Conservation (phyloP, 768 basidiomycete genomes). For the Termitomyces sp. region DNA sequence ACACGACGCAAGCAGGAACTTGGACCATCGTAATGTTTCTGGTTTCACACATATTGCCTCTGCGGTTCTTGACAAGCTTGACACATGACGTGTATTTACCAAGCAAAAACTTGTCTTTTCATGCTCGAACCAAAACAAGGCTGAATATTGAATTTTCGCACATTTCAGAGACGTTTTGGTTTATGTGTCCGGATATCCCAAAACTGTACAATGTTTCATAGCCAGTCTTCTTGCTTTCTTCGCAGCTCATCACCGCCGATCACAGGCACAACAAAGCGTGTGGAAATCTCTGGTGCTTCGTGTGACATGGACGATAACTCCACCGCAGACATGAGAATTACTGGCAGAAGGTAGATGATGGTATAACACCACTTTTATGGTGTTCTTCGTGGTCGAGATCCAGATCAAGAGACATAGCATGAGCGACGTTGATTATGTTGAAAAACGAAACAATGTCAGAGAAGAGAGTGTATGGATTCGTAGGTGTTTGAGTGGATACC, state of each 20-base stretch:
- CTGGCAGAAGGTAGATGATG: neutral
- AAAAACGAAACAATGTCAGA: neutral
- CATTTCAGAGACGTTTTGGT: too few species aligned
- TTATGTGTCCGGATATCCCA: too few species aligned
- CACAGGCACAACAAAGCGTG: too few species aligned
- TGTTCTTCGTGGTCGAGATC: neutral
- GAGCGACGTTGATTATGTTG: neutral
- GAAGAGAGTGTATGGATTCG: neutral
- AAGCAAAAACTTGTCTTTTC: too few species aligned
- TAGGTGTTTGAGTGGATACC: neutral
- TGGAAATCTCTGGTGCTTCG: too few species aligned
- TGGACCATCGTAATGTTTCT: neutral
- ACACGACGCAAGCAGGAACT: neutral
- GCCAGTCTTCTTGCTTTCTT: too few species aligned
- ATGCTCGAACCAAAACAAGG: too few species aligned
- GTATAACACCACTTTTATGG: neutral
- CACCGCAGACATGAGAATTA: neutral
- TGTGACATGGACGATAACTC: neutral
- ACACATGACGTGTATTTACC: too few species aligned
- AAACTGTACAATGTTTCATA: too few species aligned
- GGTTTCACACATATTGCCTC: neutral
- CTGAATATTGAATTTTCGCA: too few species aligned
- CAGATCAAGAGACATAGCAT: neutral
- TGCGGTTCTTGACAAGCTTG: too few species aligned
- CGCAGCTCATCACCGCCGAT: too few species aligned